Conservation (phyloP, 257 asterid genomes). For the Eucommia ulmoides region DNA sequence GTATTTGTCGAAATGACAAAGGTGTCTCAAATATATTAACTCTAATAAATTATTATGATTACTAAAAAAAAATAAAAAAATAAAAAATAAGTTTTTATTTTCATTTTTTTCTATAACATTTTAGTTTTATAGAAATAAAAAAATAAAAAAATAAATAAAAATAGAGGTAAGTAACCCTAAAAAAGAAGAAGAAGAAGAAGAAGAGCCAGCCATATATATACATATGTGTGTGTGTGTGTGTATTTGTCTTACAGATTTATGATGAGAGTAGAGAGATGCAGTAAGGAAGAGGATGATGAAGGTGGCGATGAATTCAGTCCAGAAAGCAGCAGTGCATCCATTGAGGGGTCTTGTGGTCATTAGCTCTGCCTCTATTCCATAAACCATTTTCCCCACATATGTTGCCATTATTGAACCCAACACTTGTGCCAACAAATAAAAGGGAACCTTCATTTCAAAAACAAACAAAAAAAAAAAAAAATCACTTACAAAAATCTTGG, state of each 20-base stretch:
- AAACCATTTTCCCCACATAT: slow-evolving; percentile 34
- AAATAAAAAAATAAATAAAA: too few species aligned
- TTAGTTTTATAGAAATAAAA: too few species aligned
- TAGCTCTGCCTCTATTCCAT: slow-evolving; percentile 43
- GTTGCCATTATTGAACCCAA: slow-evolving; percentile 66
- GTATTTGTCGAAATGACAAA: too few species aligned
- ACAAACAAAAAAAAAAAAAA: not conserved
- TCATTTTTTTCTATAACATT: too few species aligned
- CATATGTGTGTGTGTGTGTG: too few species aligned
- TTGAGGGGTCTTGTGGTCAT: slow-evolving; percentile 59
- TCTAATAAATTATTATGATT: too few species aligned
- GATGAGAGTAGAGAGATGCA: slow-evolving; percentile 43
- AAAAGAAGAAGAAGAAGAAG: too few species aligned
- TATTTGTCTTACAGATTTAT: slow-evolving; percentile 37
- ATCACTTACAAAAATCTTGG: not conserved
- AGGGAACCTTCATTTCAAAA: slow-evolving; percentile 75
- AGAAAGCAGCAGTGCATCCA: slow-evolving; percentile 50
- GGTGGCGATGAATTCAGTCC: slow-evolving; percentile 63
- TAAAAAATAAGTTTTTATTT: too few species aligned
- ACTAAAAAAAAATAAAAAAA: too few species aligned
- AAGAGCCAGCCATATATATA: too few species aligned
- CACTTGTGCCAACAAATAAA: slow-evolving; percentile 57
- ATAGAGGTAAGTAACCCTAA: too few species aligned
- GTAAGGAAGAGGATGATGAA: slow-evolving; percentile 55
- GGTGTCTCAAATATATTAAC: too few species aligned